Evolutionary conservation across 768 basidiomycete genomes (phyloP), one percentile per base, ranked within the genome.

Genomic region (Serendipita sp.): DNA sequence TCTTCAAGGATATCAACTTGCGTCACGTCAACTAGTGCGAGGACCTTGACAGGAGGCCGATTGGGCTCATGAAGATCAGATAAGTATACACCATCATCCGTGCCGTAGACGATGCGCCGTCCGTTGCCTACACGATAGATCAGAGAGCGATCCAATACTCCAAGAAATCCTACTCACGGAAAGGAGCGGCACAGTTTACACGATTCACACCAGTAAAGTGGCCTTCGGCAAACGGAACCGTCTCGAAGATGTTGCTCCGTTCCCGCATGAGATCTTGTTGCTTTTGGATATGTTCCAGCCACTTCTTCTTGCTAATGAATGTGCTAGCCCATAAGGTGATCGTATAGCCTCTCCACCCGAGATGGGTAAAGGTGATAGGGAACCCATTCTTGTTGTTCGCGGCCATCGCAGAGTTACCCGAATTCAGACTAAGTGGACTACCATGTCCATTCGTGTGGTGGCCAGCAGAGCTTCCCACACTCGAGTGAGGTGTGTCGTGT

Each of bases 1-100:
- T 96, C 92, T 72, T 98, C 95, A 62, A 99, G 78, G 5, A 99
- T 87, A 67, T 98, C 96, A 5, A 99, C 87, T 75, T 99, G 96
- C 0, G 86, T 80, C 16, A 99, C 95, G 66, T 95, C 91, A 44
- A 87, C 77, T 26, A 97, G 74, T 13, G 86, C 86, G 63, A 99
- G 78, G 30, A 99, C 92, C 73, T 93, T 91, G 28, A 90, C 78
- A 0, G 95, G 96, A 0, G 77, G 78, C 48, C 83, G 81, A 66
- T 82, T 82, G 38, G 78, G 72, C 61, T 90, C 87, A 48, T 82
- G 79, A 30, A 96, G 75, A 71, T 97, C 90, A 28, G 91, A 91
- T 64, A 98, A 80, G 71, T 97, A 99, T 26, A 99, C 88, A 26
- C 96, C 96, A 66, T 97, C 93, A 68, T 94, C 90, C 3, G 95